Conservation (phyloP, 2,329 filamentous ascomycete species). For the Talaromyces funiculosus region DNA sequence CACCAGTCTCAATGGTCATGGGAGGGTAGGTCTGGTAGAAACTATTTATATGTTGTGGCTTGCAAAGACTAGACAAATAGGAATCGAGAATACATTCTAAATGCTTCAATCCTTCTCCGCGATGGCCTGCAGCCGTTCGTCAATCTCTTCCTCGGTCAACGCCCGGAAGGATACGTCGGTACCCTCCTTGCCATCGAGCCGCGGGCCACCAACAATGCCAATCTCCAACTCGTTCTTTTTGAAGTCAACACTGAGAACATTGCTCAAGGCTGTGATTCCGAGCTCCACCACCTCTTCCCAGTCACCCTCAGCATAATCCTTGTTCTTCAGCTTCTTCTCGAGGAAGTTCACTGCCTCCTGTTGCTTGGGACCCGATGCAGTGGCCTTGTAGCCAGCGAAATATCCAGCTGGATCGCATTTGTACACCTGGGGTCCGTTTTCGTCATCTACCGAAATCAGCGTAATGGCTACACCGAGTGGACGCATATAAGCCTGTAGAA, state of each 20-base stretch:
- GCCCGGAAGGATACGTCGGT: slow-evolving; percentile 74
- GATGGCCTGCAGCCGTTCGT: slow-evolving; percentile 95
- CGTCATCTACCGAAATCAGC: slow-evolving; percentile 86
- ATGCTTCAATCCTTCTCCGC: slow-evolving; percentile 82
- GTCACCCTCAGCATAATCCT: slow-evolving; percentile 81
- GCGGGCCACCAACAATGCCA: slow-evolving; percentile 88
- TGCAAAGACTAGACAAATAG: not conserved
- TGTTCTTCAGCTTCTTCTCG: slow-evolving; percentile 99
- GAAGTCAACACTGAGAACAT: slow-evolving; percentile 96
- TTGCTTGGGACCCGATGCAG: slow-evolving; percentile 93
- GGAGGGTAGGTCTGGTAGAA: not conserved
- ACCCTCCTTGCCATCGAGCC: slow-evolving; percentile 74
- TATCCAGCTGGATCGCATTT: slow-evolving; percentile 98
- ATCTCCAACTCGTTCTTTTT: slow-evolving; percentile 99
- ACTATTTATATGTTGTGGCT: not conserved
- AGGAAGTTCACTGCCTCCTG: slow-evolving; percentile 97
- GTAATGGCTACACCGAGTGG: slow-evolving; percentile 94
- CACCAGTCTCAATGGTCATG: not conserved
- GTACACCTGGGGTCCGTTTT: slow-evolving; percentile 90
- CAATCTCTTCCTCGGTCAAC: slow-evolving; percentile 95
- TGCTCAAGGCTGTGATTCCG: slow-evolving; percentile 91
- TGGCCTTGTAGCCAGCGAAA: slow-evolving; percentile 97
- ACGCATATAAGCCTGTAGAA: slow-evolving; percentile 81
- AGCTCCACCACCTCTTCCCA: slow-evolving; percentile 99
- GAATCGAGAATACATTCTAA: not conserved